Percentiles rank a stretch among this genome's conserved stretches.
Conservation (phyloP, 2,329 filamentous ascomycete genomes). For the Ascosphaera apis region DNA sequence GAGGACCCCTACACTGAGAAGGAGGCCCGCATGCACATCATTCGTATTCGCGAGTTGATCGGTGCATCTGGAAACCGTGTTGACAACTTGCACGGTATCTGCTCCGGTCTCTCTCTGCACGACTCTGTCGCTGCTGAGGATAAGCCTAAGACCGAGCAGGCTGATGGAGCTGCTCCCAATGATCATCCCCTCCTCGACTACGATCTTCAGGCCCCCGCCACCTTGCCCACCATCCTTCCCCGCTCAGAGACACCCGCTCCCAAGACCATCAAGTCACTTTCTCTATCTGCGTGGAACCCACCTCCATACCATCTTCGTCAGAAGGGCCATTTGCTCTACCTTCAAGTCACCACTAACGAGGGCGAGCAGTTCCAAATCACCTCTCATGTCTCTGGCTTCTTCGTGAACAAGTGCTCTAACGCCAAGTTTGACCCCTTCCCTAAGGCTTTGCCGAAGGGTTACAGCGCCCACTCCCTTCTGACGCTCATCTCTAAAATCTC, state of each 20-base stretch:
- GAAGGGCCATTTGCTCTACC: slow-evolving; percentile 78
- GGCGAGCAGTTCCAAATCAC: slow-evolving; percentile 91
- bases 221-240: slow-evolving; percentile 50
- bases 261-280: slow-evolving; percentile 75
- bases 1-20: slow-evolving; percentile 97
- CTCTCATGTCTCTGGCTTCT: slow-evolving; percentile 83
- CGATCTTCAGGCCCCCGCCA: slow-evolving; percentile 47
- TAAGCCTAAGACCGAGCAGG: slow-evolving; percentile 12
- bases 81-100: slow-evolving; percentile 65
- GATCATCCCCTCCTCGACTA: slow-evolving; percentile 44
- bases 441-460: slow-evolving; percentile 51
- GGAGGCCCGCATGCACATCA: slow-evolving; percentile 83
- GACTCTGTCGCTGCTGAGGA: slow-evolving; percentile 39
- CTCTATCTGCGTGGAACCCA: slow-evolving; percentile 87
- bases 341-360: slow-evolving; percentile 74
- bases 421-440: slow-evolving; percentile 85
- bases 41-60: slow-evolving; percentile 77
- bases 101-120: slow-evolving; percentile 67
- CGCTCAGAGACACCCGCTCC: slow-evolving; percentile 43
- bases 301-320: slow-evolving; percentile 78
- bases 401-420: slow-evolving; percentile 88
- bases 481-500: slow-evolving; percentile 58
- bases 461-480: slow-evolving; percentile 65
- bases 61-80: slow-evolving; percentile 75
- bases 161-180: slow-evolving; percentile 16